Conservation (phyloP, 1,139 yeast species). For the Candida freyschussii region DNA sequence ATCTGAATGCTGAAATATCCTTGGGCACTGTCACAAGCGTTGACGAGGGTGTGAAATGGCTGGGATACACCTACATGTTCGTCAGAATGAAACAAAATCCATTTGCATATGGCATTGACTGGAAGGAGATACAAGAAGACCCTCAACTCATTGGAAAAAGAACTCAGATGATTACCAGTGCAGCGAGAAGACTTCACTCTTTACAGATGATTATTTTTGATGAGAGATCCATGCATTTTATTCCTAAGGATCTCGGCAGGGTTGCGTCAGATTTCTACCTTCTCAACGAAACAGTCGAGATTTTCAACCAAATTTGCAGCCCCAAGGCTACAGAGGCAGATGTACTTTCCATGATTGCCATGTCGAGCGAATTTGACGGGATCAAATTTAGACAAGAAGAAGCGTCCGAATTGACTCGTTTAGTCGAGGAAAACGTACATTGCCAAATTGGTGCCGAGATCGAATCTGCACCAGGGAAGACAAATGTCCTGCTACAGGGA, state of each 20-base stretch:
- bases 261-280: constrained; percentile 93
- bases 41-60: constrained; percentile 94
- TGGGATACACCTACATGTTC: constrained; percentile 91
- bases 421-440: constrained; percentile 59
- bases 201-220: constrained; percentile 94
- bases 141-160: constrained; percentile 73
- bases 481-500: constrained; percentile 83
- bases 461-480: constrained; percentile 78
- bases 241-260: constrained; percentile 87
- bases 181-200: constrained; percentile 77
- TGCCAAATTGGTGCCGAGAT: constrained; percentile 81
- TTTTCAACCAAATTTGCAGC: constrained; percentile 78
- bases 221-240: constrained; percentile 74
- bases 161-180: constrained; percentile 66
- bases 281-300: constrained; percentile 78
- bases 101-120: constrained; percentile 85
- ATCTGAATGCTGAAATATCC: constrained; percentile 92
- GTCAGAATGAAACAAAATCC: constrained; percentile 96
- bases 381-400: constrained; percentile 90
- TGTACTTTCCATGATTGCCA: constrained; percentile 79
- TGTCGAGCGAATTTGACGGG: constrained; percentile 92
- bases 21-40: constrained; percentile 92
- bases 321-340: constrained; percentile 92
- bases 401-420: constrained; percentile 57
- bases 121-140: constrained; percentile 81